These are phyloP conservation scores for Bertia moriformis DNA, from an alignment of 2,329 filamentous ascomycete genomes.

Conservation along the genomic window DNA sequence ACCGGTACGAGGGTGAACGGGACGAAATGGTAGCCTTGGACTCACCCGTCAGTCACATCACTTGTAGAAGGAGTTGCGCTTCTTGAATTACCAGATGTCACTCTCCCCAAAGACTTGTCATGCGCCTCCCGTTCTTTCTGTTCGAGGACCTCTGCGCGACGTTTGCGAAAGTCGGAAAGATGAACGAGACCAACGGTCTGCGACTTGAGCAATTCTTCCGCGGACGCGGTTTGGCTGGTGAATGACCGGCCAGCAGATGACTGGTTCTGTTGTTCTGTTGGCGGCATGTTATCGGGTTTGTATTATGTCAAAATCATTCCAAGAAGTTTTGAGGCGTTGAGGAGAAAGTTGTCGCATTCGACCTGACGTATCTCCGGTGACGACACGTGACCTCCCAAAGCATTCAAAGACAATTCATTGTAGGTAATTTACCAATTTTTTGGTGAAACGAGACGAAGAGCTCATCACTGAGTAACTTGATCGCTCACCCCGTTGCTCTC, in stretches of 20 bases:
- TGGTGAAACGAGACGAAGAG: no score
- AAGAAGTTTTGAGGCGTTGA: no score
- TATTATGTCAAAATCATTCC: no score
- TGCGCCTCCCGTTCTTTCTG: constrained; percentile 71
- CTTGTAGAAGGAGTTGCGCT: constrained; percentile 6
- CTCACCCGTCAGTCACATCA: constrained; percentile 42
- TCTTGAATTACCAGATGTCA: constrained; percentile 6
- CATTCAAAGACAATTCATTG: no score
- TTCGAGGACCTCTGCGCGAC: constrained; percentile 84
- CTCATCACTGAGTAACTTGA: no score
- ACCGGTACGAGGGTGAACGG: no score
- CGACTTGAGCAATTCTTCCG: neutral
- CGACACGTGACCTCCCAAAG: no score
- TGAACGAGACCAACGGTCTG: constrained; percentile 80
- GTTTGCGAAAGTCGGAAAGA: constrained; percentile 87
- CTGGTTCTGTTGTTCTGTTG: neutral
- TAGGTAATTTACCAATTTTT: no score
- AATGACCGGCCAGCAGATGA: neutral
- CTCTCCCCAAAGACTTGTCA: constrained; percentile 35
- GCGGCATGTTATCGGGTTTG: neutral
- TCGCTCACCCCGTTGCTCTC: no score
- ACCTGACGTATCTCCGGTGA: no score
- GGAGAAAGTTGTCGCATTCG: no score
- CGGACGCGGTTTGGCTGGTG: neutral
- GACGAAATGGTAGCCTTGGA: constrained; percentile 12